Conservation (phyloP, 257 asterid species). For the Scutellaria barbata region DNA sequence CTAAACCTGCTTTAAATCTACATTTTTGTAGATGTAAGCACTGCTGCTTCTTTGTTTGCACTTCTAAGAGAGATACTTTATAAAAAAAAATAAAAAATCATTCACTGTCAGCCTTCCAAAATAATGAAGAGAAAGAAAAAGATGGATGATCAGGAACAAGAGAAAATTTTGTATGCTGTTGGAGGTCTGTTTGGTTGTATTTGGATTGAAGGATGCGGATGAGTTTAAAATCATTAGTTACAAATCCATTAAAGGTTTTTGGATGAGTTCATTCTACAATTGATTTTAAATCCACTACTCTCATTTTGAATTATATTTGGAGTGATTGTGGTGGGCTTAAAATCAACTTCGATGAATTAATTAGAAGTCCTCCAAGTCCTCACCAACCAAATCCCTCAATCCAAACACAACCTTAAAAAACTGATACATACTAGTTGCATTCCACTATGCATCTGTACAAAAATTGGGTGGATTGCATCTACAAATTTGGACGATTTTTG, state of each 20-base stretch:
- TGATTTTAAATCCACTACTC: neutral
- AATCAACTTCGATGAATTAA: neutral
- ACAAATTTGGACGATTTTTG: no score
- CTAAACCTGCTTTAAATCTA: constrained; percentile 11
- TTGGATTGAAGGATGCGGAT: neutral
- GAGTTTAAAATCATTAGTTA: neutral
- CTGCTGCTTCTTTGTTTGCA: neutral
- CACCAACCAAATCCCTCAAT: neutral
- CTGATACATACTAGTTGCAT: neutral
- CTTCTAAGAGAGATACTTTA: neutral
- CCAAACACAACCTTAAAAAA: neutral
- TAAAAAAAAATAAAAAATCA: neutral
- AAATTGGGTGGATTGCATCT: constrained; percentile 13
- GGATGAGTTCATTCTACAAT: neutral
- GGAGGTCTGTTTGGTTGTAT: constrained; percentile 14
- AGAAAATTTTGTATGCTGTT: constrained; percentile 13
- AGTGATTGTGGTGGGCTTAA: neutral
- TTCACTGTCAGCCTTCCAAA: constrained; percentile 1
- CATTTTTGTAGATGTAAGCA: constrained; percentile 17
- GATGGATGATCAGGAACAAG: neutral
- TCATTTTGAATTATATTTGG: constrained; percentile 1
- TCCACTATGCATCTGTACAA: constrained; percentile 32
- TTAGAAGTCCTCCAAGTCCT: neutral
- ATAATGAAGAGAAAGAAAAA: neutral
- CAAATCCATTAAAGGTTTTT: constrained; percentile 9